Evolutionary conservation across 139 green algal genomes (phyloP), one percentile per base, ranked within the genome.

Genomic region (Coelastrella sp.): DNA sequence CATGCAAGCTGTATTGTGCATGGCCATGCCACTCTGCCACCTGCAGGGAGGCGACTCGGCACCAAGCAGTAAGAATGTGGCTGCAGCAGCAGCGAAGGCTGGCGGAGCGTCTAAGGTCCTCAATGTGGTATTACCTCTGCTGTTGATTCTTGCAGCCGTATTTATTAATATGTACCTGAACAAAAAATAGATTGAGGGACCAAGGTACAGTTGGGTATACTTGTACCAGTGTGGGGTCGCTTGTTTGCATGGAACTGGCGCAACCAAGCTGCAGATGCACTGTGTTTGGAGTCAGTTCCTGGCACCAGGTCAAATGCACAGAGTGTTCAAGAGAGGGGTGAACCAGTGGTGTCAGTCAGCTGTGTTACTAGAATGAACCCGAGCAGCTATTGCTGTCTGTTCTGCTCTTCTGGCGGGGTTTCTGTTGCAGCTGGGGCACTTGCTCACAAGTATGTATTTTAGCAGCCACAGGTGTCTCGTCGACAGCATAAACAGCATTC

Each of bases 21-120:
- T 67, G 25, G 27, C 37, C 53, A 40, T 75, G 43, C 76, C 2
- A 11, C 15, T 41, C 21, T 64, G 25, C 32, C 19, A 59, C n/a
- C 23, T 77, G 67, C 87, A 92, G 90, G 90, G 90, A 2, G 90
- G 90, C n/a, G 90, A 91, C n/a, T 85, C 84, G 25, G 88, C 81
- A 0, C 86, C 89, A 50, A 38, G 43, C 57, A 60, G 63, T 64
- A 57, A 38, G 40, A 88, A 85, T n/a, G 25, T 51, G 6, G 62
- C 34, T 8, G 43, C 83, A 45, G 50, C 53, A 60, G 40, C 66
- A 25, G 40, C 50, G 0, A 32, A 63, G 40, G 5, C 60, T 30
- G 79, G 82, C 38, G 50, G 68, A 23, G 43, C 68, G 0, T 72
- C 68, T 2, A 88, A 86, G 15, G 35, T 73, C 11, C 78, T 92